Base-by-base conservation (phyloP, 2,329 filamentous ascomycete genomes). In the Ramularia collo-cygni region DNA sequence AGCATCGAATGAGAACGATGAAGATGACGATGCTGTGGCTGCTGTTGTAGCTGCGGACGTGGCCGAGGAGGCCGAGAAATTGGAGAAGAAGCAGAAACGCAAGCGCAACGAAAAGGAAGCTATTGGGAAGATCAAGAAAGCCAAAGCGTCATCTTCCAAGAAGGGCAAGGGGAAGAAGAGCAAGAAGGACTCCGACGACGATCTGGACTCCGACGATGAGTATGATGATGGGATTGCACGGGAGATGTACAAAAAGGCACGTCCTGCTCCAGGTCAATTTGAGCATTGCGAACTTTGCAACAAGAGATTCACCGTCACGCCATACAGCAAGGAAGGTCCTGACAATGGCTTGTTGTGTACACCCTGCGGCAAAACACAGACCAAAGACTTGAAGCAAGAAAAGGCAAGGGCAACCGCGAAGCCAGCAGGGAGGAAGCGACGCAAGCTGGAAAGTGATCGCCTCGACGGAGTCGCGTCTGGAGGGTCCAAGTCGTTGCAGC, bases 291-390 rank as follows among this genome's bases (percentile, higher is more conserved):
- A 85, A 47, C 67, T 81, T 3, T 96, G 90, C 61, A 73, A 75
- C 30, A 94, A 92, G 61, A 80, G 88, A 27, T 96, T 96, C 58
- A 95, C 87, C 0, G 89, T 96, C 31, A 95, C 90, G 0, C 76
- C 86, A 1, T 95, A 95, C 65, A 88, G 83, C 47, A 83, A 87
- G 50, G 76, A 81, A 18, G 87, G 85, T 0, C 83, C 85, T 1
- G 72, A 83, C n/a, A 89, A 89, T 3, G 87, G 87, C 12, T 69
- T 96, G n/a, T 70, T 95, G 2, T 96, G 90, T 59, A 72, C 74
- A 3, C 79, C 84, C 15, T 96, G 90, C 56, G 83, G 85, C 15
- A 88, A 83, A 54, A 77, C 85, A 46, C 63, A 84, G 36, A 75
- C 76, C 28, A 81, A 85, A 47, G 77, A 82, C 16, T 72, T 77